Conservation (phyloP, 805 yeast genomes). For the Wickerhamomyces rabaulensis region DNA sequence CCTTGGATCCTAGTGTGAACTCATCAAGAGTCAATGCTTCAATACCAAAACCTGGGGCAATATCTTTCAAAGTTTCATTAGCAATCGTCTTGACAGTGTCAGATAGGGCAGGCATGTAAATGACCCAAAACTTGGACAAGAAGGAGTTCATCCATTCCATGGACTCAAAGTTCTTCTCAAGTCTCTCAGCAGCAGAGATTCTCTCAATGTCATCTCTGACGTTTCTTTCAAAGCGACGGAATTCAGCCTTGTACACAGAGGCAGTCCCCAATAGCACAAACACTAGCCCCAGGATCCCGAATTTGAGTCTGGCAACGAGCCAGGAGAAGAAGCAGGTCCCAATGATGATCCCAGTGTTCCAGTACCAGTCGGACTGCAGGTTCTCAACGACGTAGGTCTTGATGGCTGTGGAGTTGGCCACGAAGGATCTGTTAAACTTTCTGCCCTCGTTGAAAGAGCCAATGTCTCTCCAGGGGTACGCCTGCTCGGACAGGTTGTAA, state of each 20-base stretch:
- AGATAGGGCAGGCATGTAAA: constrained; percentile 80
- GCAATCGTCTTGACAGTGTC: constrained; percentile 68
- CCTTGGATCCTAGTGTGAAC: constrained; percentile 75
- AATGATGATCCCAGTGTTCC: constrained; percentile 56
- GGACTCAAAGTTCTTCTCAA: constrained; percentile 62
- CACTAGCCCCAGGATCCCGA: constrained; percentile 57
- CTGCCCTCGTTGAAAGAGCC: constrained; percentile 25
- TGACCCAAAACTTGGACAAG: constrained; percentile 78
- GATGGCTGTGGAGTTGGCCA: constrained; percentile 31
- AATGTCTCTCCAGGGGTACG: constrained; percentile 32
- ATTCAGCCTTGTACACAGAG: constrained; percentile 67
- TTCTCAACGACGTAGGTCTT: constrained; percentile 62
- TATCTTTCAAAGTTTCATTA: constrained; percentile 61
- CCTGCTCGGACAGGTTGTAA: constrained; percentile 2
- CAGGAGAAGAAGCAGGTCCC: constrained; percentile 74
- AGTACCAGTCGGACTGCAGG: constrained; percentile 67
- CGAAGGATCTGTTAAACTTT: constrained; percentile 19
- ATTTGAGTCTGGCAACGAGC: constrained; percentile 56
- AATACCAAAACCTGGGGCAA: constrained; percentile 80
- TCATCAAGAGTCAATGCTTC: constrained; percentile 69
- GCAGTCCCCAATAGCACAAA: constrained; percentile 56
- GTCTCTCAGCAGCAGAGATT: constrained; percentile 52
- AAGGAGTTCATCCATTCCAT: constrained; percentile 80
- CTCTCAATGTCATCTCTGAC: constrained; percentile 74
- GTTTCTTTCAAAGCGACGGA: constrained; percentile 69